Percentiles rank a stretch among this genome's conserved stretches.
These are phyloP conservation scores for Aureobasidium sp. DNA, from an alignment of 2,329 filamentous ascomycete species.

Conservation along the genomic window DNA sequence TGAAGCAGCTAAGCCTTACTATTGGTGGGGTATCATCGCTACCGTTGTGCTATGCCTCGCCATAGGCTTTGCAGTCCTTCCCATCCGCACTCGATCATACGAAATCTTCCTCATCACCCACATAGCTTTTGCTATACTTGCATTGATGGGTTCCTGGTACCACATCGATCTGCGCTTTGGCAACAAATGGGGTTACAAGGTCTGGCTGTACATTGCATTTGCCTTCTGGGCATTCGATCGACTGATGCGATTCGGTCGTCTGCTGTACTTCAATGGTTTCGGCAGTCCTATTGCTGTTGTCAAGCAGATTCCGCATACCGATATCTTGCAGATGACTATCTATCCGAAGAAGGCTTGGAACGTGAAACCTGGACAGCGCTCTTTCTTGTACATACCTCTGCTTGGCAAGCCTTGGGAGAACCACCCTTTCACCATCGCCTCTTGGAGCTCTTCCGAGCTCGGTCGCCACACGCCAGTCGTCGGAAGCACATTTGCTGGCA, in stretches of 20 bases:
- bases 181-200: constrained; percentile 39
- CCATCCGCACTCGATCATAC: constrained; percentile 32
- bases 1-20: constrained; percentile 26
- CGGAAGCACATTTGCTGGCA: background rate
- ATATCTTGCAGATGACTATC: constrained; percentile 33
- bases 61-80: constrained; percentile 28
- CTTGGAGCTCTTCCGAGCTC: constrained; percentile 21
- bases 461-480: background rate
- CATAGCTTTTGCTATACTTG: constrained; percentile 34
- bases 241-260: constrained; percentile 31
- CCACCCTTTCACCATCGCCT: constrained; percentile 44
- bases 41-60: constrained; percentile 29
- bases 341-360: constrained; percentile 33
- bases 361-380: constrained; percentile 28
- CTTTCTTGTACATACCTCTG: constrained; percentile 44
- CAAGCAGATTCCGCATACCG: constrained; percentile 25
- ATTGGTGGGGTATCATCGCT: constrained; percentile 39
- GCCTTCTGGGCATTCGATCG: constrained; percentile 43
- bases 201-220: constrained; percentile 38
- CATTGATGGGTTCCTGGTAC: constrained; percentile 37
- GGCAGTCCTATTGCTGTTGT: constrained; percentile 33
- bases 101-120: constrained; percentile 41
- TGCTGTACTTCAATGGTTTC: constrained; percentile 25
- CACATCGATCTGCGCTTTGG: constrained; percentile 34
- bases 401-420: constrained; percentile 41